Base-by-base conservation (phyloP, 257 asterid species). In the Solanum chilense region DNA sequence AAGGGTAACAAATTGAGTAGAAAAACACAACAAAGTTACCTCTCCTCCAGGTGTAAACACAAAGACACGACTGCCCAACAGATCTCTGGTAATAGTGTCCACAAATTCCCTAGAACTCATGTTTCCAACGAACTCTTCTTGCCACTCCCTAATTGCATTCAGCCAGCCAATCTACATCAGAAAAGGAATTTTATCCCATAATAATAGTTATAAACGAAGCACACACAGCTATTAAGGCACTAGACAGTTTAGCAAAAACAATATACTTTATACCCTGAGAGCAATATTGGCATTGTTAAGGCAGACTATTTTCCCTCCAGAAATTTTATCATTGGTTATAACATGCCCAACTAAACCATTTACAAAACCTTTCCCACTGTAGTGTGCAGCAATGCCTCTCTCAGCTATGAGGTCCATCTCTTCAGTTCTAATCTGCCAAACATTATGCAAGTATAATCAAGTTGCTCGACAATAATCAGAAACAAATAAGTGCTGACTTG, bases 11-110 rank as follows among this genome's bases (percentile, higher is more conserved):
- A 6, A 75, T 35, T 20, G 31, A 9, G 18, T 23, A 73, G 33
- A 78, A 39, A 82, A 29, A 49, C 86, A 47, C 7, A 16, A 64
- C 12, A 35, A 58, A 21, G 83, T 89, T 87, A 92, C 99, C 98
- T 96, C 99, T 91, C 99, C 99, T 89, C 94, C 93, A 6, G 98
- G 99, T 47, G 99, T 95, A 90, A 96, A 95, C n/a, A 96, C 98
- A 91, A 96, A 96, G 82, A 96, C 98, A 56, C 98, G 95, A 87
- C 98, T 96, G 88, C 99, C 98, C 56, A 96, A 89, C 75, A 93
- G 96, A 93, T 96, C 99, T 92, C 94, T 91, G 84, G 97, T 96
- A 89, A 96, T 89, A 35, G 98, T 93, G 90, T 96, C 99, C 84
- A 96, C 99, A 89, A 96, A 95, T 88, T 95, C 99, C 91, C 99